These are phyloP conservation scores for Backusella liffmaniae DNA, from an alignment of 192 early-diverging fungal genomes.

Conservation along the genomic window DNA sequence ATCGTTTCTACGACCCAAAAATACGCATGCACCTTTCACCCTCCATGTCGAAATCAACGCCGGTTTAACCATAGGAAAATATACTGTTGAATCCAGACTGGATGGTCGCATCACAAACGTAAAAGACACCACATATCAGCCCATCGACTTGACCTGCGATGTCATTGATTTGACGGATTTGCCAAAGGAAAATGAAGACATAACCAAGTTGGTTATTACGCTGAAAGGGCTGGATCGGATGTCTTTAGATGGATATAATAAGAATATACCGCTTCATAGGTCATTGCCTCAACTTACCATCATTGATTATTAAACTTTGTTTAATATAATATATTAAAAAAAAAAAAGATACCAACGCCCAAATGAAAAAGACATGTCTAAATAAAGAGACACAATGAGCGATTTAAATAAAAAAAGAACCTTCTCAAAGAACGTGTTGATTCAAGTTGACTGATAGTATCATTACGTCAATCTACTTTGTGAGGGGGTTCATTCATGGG, in stretches of 20 bases:
- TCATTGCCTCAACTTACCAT: background rate
- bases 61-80: background rate
- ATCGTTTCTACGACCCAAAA: background rate
- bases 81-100: background rate
- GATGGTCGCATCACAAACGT: background rate
- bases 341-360: no score
- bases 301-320: background rate
- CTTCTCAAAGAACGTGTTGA: no score
- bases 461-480: no score
- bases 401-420: no score
- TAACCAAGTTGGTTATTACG: background rate
- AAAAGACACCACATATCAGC: background rate
- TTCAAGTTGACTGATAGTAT: no score
- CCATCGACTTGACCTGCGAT: background rate
- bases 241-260: background rate
- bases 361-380: no score
- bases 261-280: background rate
- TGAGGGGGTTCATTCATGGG: no score
- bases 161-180: background rate
- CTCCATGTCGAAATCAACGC: background rate
- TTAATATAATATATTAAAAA: no score
- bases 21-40: background rate
- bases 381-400: no score
- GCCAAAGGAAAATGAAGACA: background rate
- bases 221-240: background rate